A percentile compares a stretch with the other conserved stretches of the same genome.
Evolutionary conservation across 1,139 yeast genomes (phyloP).

Genomic region (Candida pseudoviswanathii): DNA sequence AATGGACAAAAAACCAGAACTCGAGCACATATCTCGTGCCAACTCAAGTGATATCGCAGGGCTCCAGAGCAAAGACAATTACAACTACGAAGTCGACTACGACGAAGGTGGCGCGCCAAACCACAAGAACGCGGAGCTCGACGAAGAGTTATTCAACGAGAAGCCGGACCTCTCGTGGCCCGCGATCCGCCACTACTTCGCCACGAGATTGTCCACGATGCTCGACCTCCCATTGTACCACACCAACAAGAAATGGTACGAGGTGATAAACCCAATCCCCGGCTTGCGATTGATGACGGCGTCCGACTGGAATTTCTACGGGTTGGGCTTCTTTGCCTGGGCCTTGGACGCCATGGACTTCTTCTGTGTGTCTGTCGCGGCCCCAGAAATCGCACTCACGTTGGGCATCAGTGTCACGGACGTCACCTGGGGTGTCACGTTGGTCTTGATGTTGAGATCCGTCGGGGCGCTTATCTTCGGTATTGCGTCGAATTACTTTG

Average conservation of each 20-base stretch:
- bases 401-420: conserved; percentile 52
- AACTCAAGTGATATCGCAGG: background rate
- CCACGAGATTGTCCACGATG: conserved; percentile 28
- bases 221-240: conserved; percentile 22
- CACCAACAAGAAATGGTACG: conserved; percentile 17
- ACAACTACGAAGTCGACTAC: background rate
- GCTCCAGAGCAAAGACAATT: background rate
- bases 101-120: background rate
- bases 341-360: conserved; percentile 81
- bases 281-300: conserved; percentile 31
- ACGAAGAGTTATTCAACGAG: conserved; percentile 20
- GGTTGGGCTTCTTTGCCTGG: conserved; percentile 72
- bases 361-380: conserved; percentile 67
- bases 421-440: conserved; percentile 79
- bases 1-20: conserved; percentile 11
- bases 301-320: conserved; percentile 57
- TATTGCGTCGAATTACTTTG: conserved; percentile 63
- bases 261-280: conserved; percentile 34
- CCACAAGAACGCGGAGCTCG: conserved; percentile 1
- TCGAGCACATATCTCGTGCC: conserved; percentile 10
- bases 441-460: conserved; percentile 76
- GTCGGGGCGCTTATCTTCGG: conserved; percentile 80
- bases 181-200: conserved; percentile 27
- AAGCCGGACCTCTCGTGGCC: conserved; percentile 28
- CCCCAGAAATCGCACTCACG: conserved; percentile 54